Evolutionary conservation across 441 rosid species (phyloP).

Genomic region (Breynia disticha): DNA sequence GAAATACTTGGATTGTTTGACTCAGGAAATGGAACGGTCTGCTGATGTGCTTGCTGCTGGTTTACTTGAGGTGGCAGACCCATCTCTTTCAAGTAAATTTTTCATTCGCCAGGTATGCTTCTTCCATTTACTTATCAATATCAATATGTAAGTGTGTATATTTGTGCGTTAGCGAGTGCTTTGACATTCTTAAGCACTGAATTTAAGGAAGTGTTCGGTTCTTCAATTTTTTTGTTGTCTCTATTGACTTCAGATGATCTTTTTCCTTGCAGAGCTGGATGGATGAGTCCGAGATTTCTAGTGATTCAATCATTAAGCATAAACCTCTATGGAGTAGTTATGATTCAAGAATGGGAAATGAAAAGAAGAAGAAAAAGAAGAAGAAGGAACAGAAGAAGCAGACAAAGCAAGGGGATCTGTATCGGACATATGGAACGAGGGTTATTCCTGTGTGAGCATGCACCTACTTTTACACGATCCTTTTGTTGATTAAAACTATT

Average conservation of each 20-base stretch:
- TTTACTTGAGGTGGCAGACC: conserved; percentile 90
- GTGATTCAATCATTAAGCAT: conserved; percentile 81
- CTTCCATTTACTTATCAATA: background rate
- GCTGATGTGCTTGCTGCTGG: conserved; percentile 98
- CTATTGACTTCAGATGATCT: conserved; percentile 11
- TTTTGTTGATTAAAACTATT: too few species aligned
- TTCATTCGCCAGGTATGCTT: conserved; percentile 78
- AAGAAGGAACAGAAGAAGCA: conserved; percentile 39
- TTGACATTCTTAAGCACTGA: background rate
- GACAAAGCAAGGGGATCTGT: conserved; percentile 63
- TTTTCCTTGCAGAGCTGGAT: conserved; percentile 57
- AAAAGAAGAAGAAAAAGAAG: conserved; percentile 46
- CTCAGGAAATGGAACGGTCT: conserved; percentile 95
- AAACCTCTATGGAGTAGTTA: conserved; percentile 89
- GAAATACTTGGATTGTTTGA: conserved; percentile 10
- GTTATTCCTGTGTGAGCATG: conserved; percentile 91
- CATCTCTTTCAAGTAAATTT: conserved; percentile 82
- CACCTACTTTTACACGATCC: conserved; percentile 14
- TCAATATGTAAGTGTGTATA: too few species aligned
- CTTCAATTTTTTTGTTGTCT: conserved; percentile 10
- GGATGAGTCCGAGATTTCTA: conserved; percentile 61
- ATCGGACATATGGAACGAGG: conserved; percentile 92
- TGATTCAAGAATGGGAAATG: conserved; percentile 36
- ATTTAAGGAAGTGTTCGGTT: background rate
- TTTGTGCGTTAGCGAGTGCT: background rate